These are phyloP conservation scores for Urtica urens DNA, from an alignment of 306 rosid genomes.

Conservation along the genomic window DNA sequence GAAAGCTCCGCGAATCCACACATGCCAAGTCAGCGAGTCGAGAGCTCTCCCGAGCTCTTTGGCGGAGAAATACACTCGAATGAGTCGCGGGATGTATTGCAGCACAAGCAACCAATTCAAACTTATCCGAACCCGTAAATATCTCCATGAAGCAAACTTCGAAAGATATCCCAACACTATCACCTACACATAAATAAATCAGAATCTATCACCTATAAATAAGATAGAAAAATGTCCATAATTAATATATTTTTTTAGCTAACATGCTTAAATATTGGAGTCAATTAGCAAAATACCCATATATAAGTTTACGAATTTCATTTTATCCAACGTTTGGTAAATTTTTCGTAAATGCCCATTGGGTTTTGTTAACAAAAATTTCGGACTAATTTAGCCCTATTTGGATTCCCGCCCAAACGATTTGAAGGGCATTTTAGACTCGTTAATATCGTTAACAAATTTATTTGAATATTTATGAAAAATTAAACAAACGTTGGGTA, in stretches of 20 bases:
- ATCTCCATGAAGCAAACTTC: slow-evolving; percentile 14
- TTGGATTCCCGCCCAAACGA: too few relatives aligned
- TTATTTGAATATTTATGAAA: too few relatives aligned
- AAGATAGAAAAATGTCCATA: background rate
- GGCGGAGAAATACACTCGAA: slow-evolving; percentile 12
- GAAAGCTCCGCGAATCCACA: slow-evolving; percentile 17
- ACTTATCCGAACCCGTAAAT: slow-evolving; percentile 8
- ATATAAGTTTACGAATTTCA: background rate
- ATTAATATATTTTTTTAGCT: background rate
- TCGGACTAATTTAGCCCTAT: too few relatives aligned
- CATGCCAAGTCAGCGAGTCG: slow-evolving; percentile 11
- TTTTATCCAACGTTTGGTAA: background rate
- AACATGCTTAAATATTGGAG: background rate
- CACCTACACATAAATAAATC: slow-evolving; percentile 14
- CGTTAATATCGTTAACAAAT: too few relatives aligned
- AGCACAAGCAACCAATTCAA: slow-evolving; percentile 17
- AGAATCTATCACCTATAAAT: background rate
- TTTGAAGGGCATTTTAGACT: too few relatives aligned
- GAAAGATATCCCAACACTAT: slow-evolving; percentile 11
- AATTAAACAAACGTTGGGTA: too few relatives aligned
- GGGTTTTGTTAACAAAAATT: too few relatives aligned
- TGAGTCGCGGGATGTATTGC: slow-evolving; percentile 20
- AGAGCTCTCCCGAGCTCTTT: background rate
- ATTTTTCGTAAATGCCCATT: background rate
- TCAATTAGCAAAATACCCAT: background rate